Evolutionary conservation across 805 yeast species (phyloP), one percentile per base, ranked within the genome.

Genomic region (Cyberlindnera samutprakarnensis): DNA sequence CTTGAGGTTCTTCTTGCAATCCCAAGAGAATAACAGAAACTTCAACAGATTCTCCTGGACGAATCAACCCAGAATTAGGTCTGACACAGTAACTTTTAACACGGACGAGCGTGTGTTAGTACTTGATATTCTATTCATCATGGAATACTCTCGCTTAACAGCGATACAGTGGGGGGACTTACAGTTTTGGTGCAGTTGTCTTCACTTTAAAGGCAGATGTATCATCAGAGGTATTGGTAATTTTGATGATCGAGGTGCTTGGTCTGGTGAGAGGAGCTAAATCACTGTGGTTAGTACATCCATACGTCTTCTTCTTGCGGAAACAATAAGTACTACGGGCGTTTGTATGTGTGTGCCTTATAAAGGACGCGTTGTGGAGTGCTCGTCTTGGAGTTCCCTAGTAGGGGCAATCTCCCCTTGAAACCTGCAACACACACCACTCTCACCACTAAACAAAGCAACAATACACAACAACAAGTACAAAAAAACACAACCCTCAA

Each of bases 111-210:
- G 23, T 11, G 19, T 24, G 46, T 41, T 33, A 36, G 37, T 35
- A 18, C 6, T 14, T 31, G 22, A 18, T n/a, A n/a, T n/a, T 10
- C n/a, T 14, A 34, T 30, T 29, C 34, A 33, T 34, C 18, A 24
- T 27, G 16, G 11, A 19, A 28, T 6, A 19, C 7, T 8, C 14
- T 9, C 13, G 24, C 5, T 10, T 3, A 5, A 21, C 18, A 45
- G 60, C 8, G 44, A 6, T 14, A 18, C 7, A 17, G 9, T 14
- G 14, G 23, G 27, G 22, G n/a, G 18, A 40, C 44, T 14, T 18
- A 80, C 59, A 85, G 67, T 59, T 85, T 88, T 39, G 98, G 98
- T 8, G 97, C 96, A 6, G 98, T 92, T 28, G 98, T 90, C 64
- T 90, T 92, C 53, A 92, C 96, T 65, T 92, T 92, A 70, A 86